Conservation (phyloP, 1,284 basidiomycete genomes). For the Ustilago curta region DNA sequence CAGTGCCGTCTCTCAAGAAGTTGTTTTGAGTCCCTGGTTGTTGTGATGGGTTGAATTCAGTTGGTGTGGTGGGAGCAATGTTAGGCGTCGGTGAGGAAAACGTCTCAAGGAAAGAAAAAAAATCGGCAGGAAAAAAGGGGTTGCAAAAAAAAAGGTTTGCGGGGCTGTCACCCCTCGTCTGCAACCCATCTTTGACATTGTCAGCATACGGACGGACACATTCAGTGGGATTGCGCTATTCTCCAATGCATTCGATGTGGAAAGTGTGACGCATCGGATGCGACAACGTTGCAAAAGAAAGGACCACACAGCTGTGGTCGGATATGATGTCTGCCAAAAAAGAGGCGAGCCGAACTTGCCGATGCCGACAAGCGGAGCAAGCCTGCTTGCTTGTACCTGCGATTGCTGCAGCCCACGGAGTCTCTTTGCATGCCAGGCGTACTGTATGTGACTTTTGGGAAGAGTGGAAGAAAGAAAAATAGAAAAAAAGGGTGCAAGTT, state of each 20-base stretch:
- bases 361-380: neutral
- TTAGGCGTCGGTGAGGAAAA: neutral
- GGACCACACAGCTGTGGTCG: neutral
- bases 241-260: too few relatives aligned
- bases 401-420: neutral
- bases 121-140: neutral
- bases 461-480: too few relatives aligned
- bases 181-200: too few relatives aligned
- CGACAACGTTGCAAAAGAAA: neutral
- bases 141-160: neutral
- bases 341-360: neutral
- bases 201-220: too few relatives aligned
- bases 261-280: neutral
- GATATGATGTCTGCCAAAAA: neutral
- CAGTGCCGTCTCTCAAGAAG: neutral
- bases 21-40: neutral
- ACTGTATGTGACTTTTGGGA: conserved; percentile 1
- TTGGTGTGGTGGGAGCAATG: neutral
- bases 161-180: neutral
- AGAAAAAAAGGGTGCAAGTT: neutral
- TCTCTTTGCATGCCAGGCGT: neutral
- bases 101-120: neutral
- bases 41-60: neutral
- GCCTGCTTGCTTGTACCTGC: neutral
- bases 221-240: too few relatives aligned